Percentiles rank a stretch among this genome's conserved stretches.
These are phyloP conservation scores for Pseudogymnoascus sp. DNA, from an alignment of 2,329 filamentous ascomycete genomes.

Conservation along the genomic window DNA sequence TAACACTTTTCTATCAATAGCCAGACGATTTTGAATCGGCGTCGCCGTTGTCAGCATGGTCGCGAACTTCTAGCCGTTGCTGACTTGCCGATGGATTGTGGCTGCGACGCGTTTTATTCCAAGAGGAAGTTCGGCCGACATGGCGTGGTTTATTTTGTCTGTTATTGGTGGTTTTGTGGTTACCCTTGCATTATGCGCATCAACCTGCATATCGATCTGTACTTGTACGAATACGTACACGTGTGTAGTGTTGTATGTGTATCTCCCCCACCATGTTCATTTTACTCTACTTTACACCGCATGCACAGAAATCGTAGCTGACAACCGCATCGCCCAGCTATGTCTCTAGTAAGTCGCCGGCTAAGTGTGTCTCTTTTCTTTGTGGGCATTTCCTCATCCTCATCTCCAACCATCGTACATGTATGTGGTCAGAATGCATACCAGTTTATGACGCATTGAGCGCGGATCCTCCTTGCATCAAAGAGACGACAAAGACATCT, in stretches of 20 bases:
- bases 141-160: background rate
- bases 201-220: background rate
- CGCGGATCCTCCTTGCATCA: background rate
- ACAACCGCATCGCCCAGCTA: background rate
- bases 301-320: background rate
- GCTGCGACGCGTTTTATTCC: background rate
- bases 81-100: background rate
- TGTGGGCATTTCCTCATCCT: background rate
- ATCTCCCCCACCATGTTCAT: background rate
- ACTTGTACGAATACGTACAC: background rate
- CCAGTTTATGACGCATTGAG: conserved; percentile 5
- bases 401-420: background rate
- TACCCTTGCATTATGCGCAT: background rate
- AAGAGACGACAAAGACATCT: background rate
- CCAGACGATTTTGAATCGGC: background rate
- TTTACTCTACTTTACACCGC: background rate
- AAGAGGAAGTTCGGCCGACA: conserved; percentile 1
- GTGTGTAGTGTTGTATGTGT: background rate
- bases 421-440: background rate
- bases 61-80: background rate
- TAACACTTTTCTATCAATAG: background rate
- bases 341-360: background rate
- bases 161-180: conserved; percentile 1
- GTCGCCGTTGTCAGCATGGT: background rate
- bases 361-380: background rate